Percentiles rank a stretch among this genome's conserved stretches.
Conservation (phyloP, 768 basidiomycete genomes). For the Rhodosporidiobolus sp. region DNA sequence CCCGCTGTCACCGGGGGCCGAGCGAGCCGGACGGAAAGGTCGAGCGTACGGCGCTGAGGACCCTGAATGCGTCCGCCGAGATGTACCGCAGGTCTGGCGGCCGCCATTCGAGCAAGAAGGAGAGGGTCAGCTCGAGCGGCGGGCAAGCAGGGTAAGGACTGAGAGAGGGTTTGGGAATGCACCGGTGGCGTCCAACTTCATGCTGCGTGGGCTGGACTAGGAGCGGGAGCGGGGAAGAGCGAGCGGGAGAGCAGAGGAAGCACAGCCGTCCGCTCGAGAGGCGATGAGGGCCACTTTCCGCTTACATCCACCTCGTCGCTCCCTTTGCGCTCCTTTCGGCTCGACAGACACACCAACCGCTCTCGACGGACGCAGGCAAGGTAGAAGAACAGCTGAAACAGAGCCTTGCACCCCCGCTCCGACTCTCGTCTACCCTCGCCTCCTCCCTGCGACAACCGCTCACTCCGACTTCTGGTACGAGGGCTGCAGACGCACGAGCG, state of each 20-base stretch:
- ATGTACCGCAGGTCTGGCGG: conserved; percentile 84
- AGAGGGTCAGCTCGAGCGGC: background rate
- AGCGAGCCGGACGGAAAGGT: background rate
- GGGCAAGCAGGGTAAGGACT: background rate
- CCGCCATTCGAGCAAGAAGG: no score
- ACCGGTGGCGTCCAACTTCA: conserved; percentile 45
- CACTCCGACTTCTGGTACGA: conserved; percentile 31
- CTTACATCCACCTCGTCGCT: background rate
- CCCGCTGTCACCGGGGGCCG: background rate
- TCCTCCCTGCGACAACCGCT: background rate
- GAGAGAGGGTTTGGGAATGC: background rate
- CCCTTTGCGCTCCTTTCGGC: background rate
- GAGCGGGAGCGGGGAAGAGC: background rate
- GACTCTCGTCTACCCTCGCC: background rate
- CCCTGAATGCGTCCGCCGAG: conserved; percentile 85
- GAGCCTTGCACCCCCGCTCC: background rate
- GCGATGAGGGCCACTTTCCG: background rate
- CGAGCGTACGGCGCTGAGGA: conserved; percentile 77
- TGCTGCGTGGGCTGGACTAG: background rate
- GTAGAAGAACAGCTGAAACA: background rate
- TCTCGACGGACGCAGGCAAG: background rate
- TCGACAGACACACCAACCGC: no score
- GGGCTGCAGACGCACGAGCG: background rate
- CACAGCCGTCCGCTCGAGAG: no score
- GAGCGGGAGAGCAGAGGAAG: background rate